Conservation (phyloP, 148 eudicot species). For the Diospyros kaki region DNA sequence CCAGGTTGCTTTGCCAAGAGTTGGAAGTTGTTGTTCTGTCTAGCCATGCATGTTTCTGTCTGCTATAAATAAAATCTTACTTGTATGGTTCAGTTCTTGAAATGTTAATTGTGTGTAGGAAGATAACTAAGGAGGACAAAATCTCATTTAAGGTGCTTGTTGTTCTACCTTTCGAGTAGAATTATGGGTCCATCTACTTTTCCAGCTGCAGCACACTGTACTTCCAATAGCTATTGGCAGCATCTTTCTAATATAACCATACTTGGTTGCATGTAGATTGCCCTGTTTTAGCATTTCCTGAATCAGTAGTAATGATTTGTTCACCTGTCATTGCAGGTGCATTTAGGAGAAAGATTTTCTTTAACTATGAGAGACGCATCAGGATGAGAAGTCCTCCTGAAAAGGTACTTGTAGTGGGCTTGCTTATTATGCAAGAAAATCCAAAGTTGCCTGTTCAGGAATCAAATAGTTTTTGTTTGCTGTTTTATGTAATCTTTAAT, state of each 20-base stretch:
- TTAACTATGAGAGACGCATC: constrained; percentile 86
- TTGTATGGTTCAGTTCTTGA: background rate
- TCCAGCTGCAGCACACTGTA: no score
- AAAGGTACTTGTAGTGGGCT: constrained; percentile 50
- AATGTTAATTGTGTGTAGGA: background rate
- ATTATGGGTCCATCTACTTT: no score
- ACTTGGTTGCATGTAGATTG: background rate
- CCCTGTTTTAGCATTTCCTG: no score
- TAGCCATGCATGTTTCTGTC: no score
- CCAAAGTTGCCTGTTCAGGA: no score
- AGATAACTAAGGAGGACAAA: background rate
- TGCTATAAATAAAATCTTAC: no score
- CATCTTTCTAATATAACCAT: background rate
- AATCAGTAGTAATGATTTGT: background rate
- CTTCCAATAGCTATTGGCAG: background rate
- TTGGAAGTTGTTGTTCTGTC: no score
- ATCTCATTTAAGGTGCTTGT: no score
- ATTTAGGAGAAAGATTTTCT: constrained; percentile 77
- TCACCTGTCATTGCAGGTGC: constrained; percentile 42
- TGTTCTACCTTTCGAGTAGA: no score
- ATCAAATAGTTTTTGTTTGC: background rate
- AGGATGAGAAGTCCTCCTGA: constrained; percentile 86
- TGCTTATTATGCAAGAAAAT: no score
- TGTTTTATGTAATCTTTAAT: no score
- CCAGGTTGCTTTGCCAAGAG: no score